A percentile compares a stretch with the other conserved stretches of the same genome.
Conservation (phyloP, 768 basidiomycete species). For the Calvatia gigantea region DNA sequence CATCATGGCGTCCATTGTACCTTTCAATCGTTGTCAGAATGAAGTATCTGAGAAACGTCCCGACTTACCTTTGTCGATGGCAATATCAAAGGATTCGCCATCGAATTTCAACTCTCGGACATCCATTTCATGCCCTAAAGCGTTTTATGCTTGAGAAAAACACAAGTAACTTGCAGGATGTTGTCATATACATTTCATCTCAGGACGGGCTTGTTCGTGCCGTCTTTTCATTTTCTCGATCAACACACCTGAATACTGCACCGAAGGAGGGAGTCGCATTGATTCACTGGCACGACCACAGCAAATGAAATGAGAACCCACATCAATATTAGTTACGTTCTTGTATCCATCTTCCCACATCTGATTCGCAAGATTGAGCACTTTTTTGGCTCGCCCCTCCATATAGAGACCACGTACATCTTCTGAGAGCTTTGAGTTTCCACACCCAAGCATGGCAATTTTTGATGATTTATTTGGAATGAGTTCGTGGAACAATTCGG, state of each 20-base stretch:
- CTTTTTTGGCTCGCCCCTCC: background rate
- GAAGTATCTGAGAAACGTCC: background rate
- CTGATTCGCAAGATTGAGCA: constrained; percentile 28
- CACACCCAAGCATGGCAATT: constrained; percentile 82
- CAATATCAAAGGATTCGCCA: constrained; percentile 65
- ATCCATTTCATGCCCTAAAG: constrained; percentile 81
- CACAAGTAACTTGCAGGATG: background rate
- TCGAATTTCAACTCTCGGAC: constrained; percentile 65
- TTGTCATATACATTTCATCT: constrained; percentile 62
- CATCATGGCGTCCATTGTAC: constrained; percentile 92
- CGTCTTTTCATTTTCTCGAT: constrained; percentile 69
- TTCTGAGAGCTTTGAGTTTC: constrained; percentile 78
- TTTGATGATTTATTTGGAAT: constrained; percentile 58
- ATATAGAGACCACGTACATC: constrained; percentile 45
- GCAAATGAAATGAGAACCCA: constrained; percentile 27
- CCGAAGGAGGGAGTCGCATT: background rate
- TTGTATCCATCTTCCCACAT: constrained; percentile 88
- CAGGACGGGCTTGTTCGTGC: constrained; percentile 46
- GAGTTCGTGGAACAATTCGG: constrained; percentile 52
- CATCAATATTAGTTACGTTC: constrained; percentile 78
- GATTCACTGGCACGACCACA: background rate
- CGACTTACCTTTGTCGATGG: constrained; percentile 71
- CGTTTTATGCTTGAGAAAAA: background rate
- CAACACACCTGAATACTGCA: constrained; percentile 70
- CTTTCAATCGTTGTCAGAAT: constrained; percentile 16